A percentile compares a stretch with the other conserved stretches of the same genome.
phyloP scores from a whole-genome alignment of 139 green algal species.

The Coelastrella sp. region DNA sequence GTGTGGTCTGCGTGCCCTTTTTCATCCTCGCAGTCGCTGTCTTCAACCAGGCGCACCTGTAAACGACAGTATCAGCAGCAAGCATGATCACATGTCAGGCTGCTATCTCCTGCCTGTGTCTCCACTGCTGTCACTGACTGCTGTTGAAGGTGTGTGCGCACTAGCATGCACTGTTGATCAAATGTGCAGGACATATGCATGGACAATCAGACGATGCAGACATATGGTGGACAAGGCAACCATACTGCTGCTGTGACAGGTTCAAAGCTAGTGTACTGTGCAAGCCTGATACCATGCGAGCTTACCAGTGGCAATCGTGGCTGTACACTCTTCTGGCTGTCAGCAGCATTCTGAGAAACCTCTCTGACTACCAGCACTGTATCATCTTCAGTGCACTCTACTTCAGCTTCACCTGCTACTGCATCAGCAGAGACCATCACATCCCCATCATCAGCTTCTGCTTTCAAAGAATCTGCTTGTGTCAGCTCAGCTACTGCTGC shows the following conservation, averaged over 20 bases:
- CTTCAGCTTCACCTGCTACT: neutral
- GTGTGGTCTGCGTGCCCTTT: neutral
- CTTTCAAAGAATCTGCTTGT: neutral
- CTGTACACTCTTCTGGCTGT: neutral
- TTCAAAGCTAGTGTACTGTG: too few relatives aligned
- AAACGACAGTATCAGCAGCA: neutral
- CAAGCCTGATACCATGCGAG: neutral
- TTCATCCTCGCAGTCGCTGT: slow-evolving; percentile 38
- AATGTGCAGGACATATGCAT: too few relatives aligned
- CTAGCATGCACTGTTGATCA: too few relatives aligned
- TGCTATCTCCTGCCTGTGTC: too few relatives aligned
- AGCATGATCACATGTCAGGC: too few relatives aligned
- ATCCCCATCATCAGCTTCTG: slow-evolving; percentile 16
- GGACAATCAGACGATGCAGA: too few relatives aligned
- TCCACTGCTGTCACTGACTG: neutral
- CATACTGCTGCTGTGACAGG: too few relatives aligned
- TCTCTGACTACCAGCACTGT: neutral
- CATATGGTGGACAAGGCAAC: too few relatives aligned
- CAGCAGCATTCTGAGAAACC: neutral
- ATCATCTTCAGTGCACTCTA: slow-evolving; percentile 6
- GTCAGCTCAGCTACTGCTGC: neutral
- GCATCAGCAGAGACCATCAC: neutral
- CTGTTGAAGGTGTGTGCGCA: too few relatives aligned
- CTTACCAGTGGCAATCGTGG: slow-evolving; percentile 10
- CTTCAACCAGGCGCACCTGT: slow-evolving; percentile 19